A percentile compares a stretch with the other conserved stretches of the same genome.
phyloP scores from a whole-genome alignment of 2,329 filamentous ascomycete species.

The Pestalotiopsis sp. region DNA sequence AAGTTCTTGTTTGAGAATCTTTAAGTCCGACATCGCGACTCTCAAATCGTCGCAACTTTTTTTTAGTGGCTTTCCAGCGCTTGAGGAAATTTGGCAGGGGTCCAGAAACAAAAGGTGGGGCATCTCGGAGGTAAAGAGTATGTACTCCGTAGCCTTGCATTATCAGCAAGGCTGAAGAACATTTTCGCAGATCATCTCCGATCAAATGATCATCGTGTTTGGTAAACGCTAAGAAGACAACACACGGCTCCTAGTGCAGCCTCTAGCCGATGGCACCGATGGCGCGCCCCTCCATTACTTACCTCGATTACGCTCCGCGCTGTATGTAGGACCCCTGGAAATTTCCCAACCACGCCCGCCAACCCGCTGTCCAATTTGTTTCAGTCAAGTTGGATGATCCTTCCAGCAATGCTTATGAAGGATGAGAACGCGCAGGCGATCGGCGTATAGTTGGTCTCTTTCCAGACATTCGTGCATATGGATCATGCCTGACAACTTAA shows the following conservation, averaged over 20 bases:
- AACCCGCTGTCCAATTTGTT: neutral
- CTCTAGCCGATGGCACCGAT: neutral
- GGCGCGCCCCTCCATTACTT: neutral
- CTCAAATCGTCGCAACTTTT: neutral
- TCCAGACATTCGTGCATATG: neutral
- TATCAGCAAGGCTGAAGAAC: conserved; percentile 6
- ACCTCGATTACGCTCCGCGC: neutral
- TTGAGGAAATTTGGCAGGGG: neutral
- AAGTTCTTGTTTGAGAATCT: neutral
- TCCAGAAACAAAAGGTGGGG: neutral
- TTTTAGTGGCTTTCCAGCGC: neutral
- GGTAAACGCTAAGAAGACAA: neutral
- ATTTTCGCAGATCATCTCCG: neutral
- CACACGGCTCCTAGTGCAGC: neutral
- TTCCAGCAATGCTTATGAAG: neutral
- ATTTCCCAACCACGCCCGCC: neutral
- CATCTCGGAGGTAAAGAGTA: neutral
- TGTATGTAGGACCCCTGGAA: neutral
- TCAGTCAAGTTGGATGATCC: neutral
- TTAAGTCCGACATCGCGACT: neutral
- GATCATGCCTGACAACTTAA: neutral
- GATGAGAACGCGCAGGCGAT: neutral
- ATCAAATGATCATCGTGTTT: neutral
- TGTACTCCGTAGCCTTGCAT: conserved; percentile 8
- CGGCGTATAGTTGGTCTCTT: neutral